Evolutionary conservation across 2,329 filamentous ascomycete genomes (phyloP).

Genomic region (Pleoardoris graminearum): DNA sequence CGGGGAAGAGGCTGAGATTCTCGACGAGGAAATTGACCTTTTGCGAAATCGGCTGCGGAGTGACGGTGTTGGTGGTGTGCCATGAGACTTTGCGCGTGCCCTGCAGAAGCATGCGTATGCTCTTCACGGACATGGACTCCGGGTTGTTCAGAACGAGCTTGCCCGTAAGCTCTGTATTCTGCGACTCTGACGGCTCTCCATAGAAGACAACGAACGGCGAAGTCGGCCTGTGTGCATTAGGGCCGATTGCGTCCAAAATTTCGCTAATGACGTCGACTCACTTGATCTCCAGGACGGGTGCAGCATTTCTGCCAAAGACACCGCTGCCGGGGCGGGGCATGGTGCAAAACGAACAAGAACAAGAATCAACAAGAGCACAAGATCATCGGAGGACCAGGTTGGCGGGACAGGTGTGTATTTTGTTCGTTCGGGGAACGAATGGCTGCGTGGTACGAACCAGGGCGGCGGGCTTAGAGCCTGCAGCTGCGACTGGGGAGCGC

Average conservation of each 20-base stretch:
- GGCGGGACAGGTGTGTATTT: background rate
- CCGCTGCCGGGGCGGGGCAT: conserved; percentile 41
- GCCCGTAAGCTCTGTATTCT: conserved; percentile 51
- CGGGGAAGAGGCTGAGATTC: conserved; percentile 50
- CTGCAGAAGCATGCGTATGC: conserved; percentile 52
- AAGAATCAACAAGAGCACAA: conserved; percentile 14
- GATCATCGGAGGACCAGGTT: conserved; percentile 2
- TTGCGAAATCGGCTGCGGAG: conserved; percentile 49
- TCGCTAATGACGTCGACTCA: conserved; percentile 24
- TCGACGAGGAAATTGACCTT: conserved; percentile 54
- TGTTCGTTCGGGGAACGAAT: conserved; percentile 5
- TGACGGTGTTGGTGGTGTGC: conserved; percentile 44
- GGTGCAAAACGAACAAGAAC: conserved; percentile 18
- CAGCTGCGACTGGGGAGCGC: background rate
- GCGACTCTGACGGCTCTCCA: conserved; percentile 52
- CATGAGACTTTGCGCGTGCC: conserved; percentile 54
- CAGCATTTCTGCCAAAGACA: conserved; percentile 41
- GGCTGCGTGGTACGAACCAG: background rate
- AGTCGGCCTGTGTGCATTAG: conserved; percentile 43
- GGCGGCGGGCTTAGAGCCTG: too few relatives aligned
- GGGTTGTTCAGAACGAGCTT: conserved; percentile 52
- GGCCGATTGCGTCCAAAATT: background rate
- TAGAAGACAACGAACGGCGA: conserved; percentile 55
- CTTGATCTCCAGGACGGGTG: conserved; percentile 50
- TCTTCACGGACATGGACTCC: conserved; percentile 53